A percentile compares a stretch with the other conserved stretches of the same genome.
Conservation (phyloP, 2,329 filamentous ascomycete species). For the Epichloe aotearoae region DNA sequence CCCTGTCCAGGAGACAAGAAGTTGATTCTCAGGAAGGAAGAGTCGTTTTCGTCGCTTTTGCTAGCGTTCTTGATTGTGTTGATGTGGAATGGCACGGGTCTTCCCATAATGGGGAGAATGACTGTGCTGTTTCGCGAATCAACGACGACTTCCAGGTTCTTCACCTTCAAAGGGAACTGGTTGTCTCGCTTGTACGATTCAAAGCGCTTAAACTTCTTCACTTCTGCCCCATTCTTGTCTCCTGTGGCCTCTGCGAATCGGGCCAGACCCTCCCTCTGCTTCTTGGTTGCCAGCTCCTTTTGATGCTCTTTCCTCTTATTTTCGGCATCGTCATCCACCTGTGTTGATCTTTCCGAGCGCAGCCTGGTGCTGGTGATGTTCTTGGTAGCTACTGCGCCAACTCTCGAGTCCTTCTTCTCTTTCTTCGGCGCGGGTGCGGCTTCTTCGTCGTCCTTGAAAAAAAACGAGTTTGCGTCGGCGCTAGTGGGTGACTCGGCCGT, state of each 20-base stretch:
- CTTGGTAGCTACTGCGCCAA: conserved; percentile 79
- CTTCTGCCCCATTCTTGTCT: conserved; percentile 75
- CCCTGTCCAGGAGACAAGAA: conserved; percentile 94
- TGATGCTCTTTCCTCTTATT: conserved; percentile 81
- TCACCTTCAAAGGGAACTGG: conserved; percentile 70
- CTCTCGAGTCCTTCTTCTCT: conserved; percentile 69
- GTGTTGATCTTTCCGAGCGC: conserved; percentile 77
- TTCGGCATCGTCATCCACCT: conserved; percentile 81
- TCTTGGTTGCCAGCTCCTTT: conserved; percentile 74
- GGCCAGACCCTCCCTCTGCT: conserved; percentile 75
- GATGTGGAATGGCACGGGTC: conserved; percentile 96
- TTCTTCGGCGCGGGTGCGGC: conserved; percentile 79
- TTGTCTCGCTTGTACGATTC: conserved; percentile 98
- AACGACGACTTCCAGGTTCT: conserved; percentile 79
- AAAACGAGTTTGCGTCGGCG: conserved; percentile 90
- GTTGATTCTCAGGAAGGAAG: conserved; percentile 89
- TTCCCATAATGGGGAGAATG: conserved; percentile 91
- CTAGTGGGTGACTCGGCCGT: conserved; percentile 87
- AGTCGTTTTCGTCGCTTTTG: conserved; percentile 92
- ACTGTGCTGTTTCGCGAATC: conserved; percentile 84
- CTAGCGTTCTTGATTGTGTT: conserved; percentile 97
- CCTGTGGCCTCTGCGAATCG: conserved; percentile 77
- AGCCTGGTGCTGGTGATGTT: conserved; percentile 93
- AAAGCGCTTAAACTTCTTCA: conserved; percentile 98
- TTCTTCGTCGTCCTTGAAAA: conserved; percentile 97